A percentile compares a stretch with the other conserved stretches of the same genome.
Evolutionary conservation across 257 asterid genomes (phyloP).

Genomic region (Schizonepeta tenuifolia): DNA sequence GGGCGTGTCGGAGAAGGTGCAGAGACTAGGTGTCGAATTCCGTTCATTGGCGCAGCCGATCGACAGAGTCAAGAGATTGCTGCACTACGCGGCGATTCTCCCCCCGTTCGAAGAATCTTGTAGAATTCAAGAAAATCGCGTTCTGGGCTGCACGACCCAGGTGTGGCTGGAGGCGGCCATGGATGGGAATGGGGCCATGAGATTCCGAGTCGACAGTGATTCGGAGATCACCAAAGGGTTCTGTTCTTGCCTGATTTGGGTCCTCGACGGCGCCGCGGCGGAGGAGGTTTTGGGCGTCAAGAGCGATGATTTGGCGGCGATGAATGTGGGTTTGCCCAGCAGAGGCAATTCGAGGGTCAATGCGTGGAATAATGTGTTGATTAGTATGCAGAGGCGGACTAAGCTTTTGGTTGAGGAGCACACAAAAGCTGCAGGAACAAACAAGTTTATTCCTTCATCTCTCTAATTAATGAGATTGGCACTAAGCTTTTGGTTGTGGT

Average conservation of each 20-base stretch:
- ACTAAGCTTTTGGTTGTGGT: no score
- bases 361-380: conserved; percentile 80
- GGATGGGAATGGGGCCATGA: conserved; percentile 50
- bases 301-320: conserved; percentile 63
- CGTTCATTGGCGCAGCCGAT: conserved; percentile 60
- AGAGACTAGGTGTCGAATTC: conserved; percentile 53
- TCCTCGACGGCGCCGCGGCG: conserved; percentile 66
- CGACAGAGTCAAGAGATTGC: conserved; percentile 70
- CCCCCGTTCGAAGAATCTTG: conserved; percentile 55
- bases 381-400: conserved; percentile 73
- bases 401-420: conserved; percentile 49
- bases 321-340: conserved; percentile 72
- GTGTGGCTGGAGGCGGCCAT: conserved; percentile 73
- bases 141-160: conserved; percentile 84
- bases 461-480: conserved; percentile 31
- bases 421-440: no score
- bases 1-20: conserved; percentile 55
- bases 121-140: conserved; percentile 58
- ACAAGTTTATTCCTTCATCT: conserved; percentile 29
- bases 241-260: conserved; percentile 75
- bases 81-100: conserved; percentile 58
- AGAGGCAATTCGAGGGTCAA: conserved; percentile 72
- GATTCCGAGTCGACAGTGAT: conserved; percentile 69
- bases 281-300: conserved; percentile 63
- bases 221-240: conserved; percentile 86